A percentile compares a stretch with the other conserved stretches of the same genome.
These are phyloP conservation scores for Talaromyces marneffei DNA, from an alignment of 2,329 filamentous ascomycete species.

Conservation along the genomic window DNA sequence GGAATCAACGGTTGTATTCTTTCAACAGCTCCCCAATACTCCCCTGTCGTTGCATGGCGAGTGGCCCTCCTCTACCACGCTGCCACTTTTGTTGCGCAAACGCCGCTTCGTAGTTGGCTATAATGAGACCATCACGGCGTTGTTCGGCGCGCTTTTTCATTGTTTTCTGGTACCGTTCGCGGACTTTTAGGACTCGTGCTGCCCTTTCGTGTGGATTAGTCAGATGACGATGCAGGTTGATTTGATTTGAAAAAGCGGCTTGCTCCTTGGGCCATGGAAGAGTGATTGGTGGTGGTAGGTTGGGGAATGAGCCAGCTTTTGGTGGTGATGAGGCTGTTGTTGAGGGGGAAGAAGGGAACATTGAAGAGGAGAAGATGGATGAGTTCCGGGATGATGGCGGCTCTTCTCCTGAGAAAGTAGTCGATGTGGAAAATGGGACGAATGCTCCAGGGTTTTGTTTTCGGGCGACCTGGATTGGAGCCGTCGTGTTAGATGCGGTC, in stretches of 20 bases:
- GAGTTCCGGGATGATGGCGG: slow-evolving; percentile 8
- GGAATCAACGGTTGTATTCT: slow-evolving; percentile 1
- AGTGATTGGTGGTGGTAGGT: background rate
- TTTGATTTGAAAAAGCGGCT: slow-evolving; percentile 6
- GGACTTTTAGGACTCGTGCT: slow-evolving; percentile 1
- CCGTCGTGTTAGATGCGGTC: background rate
- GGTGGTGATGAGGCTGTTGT: slow-evolving; percentile 9
- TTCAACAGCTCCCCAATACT: slow-evolving; percentile 7
- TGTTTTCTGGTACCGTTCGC: background rate
- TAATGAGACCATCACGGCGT: slow-evolving; percentile 10
- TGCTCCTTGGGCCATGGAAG: slow-evolving; percentile 11
- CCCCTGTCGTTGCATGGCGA: slow-evolving; percentile 3
- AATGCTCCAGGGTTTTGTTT: background rate
- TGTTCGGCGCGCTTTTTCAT: slow-evolving; percentile 13
- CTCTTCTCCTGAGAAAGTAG: background rate
- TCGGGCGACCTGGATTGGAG: background rate
- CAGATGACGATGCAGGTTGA: slow-evolving; percentile 10
- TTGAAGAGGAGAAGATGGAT: slow-evolving; percentile 8
- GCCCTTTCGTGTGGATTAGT: slow-evolving; percentile 9
- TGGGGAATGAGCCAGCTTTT: slow-evolving; percentile 7
- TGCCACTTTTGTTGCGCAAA: slow-evolving; percentile 7
- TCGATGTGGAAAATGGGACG: background rate
- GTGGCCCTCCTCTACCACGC: slow-evolving; percentile 5
- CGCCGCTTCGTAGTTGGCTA: slow-evolving; percentile 12
- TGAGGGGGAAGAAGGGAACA: slow-evolving; percentile 1